Conservation (phyloP, 306 rosid genomes). For the Vigna mungo region DNA sequence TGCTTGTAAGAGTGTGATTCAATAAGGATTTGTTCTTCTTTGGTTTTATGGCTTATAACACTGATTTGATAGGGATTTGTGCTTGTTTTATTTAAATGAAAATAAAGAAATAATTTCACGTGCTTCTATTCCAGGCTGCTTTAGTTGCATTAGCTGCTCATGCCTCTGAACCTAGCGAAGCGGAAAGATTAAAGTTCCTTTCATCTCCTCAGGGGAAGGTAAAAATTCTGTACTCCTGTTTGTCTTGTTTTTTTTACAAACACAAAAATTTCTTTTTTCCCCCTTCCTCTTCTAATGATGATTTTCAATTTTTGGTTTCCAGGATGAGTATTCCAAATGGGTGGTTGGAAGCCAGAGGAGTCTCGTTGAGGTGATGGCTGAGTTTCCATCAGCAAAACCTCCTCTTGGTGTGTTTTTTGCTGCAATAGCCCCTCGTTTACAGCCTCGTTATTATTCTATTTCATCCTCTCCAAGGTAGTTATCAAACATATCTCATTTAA, state of each 20-base stretch:
- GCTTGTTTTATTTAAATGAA: slow-evolving; percentile 5
- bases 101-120: slow-evolving; percentile 10
- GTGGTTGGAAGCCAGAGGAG: slow-evolving; percentile 89
- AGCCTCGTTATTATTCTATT: slow-evolving; percentile 95
- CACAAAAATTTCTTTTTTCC: not conserved
- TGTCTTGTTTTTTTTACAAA: slow-evolving; percentile 1
- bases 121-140: slow-evolving; percentile 68
- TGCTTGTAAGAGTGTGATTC: slow-evolving; percentile 24
- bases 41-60: slow-evolving; percentile 15
- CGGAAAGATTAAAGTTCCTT: slow-evolving; percentile 78
- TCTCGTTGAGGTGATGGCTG: slow-evolving; percentile 93
- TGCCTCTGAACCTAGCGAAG: slow-evolving; percentile 79
- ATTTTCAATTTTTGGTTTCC: slow-evolving; percentile 34
- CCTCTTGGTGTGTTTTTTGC: slow-evolving; percentile 98
- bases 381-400: slow-evolving; percentile 90
- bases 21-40: not conserved
- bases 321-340: slow-evolving; percentile 99
- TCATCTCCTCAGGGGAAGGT: slow-evolving; percentile 97
- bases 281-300: slow-evolving; percentile 6
- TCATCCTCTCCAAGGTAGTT: slow-evolving; percentile 94
- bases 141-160: slow-evolving; percentile 88
- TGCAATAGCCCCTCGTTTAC: slow-evolving; percentile 87
- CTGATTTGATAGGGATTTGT: slow-evolving; percentile 16
- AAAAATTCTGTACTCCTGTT: slow-evolving; percentile 21
- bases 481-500: slow-evolving; percentile 35